Base-by-base conservation (phyloP, 23 red algal genomes). In the Cyanidium caldarium region DNA sequence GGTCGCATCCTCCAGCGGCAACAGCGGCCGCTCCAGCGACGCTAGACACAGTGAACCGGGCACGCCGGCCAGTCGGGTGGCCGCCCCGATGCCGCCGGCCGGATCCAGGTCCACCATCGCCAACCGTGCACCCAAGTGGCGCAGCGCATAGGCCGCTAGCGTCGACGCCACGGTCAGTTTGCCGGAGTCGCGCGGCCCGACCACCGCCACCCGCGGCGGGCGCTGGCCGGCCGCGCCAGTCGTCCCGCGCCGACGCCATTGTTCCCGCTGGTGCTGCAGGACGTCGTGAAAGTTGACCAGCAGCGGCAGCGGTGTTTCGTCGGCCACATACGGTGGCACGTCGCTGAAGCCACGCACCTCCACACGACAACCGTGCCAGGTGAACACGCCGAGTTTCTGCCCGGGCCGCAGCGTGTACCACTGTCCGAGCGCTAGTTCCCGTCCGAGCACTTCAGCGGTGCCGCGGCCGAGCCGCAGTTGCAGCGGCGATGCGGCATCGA, bases 371-470 rank as follows among this genome's bases (percentile, higher is more conserved):
- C 92, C 92, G 38, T 88, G 83, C 92, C 92, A 98, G 0, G 83
- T 98, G 78, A 88, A 98, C 17, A 76, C 73, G 37, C 83, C 80
- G 36, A 87, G 58, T 37, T 84, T 84, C 33, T 46, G 57, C 42
- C 45, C 45, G 0, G 67, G 78, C 3, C 72, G 46, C n/a, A 81
- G 42, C 21, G 70, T 19, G 26, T 75, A 85, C 2, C 68, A 45
- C 34, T 67, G 66, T 33, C 68, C 66, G 25, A 82, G 70, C 33
- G 84, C 80, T 0, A 98, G 70, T 30, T 87, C 92, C 1, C 82
- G 61, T 2, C 92, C 92, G 42, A 88, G 79, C 10, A 88, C 45
- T 41, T 98, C 92, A 1, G 92, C 92, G 43, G 77, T 82, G 41
- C 92, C 92, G 39, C 44, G 19, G 16, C 17, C 34, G 0, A 94